phyloP scores from a whole-genome alignment of 495 filamentous ascomycete species.

The Annulohypoxylon stygium region DNA sequence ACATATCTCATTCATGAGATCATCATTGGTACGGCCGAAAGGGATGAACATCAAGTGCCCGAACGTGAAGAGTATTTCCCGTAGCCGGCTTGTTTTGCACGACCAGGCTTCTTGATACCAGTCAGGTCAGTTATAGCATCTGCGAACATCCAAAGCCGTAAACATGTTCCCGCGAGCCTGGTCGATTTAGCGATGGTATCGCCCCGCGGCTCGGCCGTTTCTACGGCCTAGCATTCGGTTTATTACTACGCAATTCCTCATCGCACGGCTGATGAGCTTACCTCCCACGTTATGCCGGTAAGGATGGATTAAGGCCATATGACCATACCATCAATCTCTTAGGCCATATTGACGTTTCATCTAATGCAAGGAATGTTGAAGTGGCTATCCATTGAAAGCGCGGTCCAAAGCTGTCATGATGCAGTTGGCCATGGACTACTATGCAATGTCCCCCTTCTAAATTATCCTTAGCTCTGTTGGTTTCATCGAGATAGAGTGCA shows the following conservation, averaged over 20 bases:
- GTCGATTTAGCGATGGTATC: constrained; percentile 10
- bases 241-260: constrained; percentile 32
- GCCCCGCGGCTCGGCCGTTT: constrained; percentile 37
- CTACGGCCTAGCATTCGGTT: constrained; percentile 37
- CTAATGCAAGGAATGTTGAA: constrained; percentile 44
- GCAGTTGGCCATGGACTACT: constrained; percentile 37
- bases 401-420: constrained; percentile 37
- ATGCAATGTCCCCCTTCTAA: constrained; percentile 22
- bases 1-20: constrained; percentile 36
- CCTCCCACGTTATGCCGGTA: constrained; percentile 40
- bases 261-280: constrained; percentile 24
- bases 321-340: constrained; percentile 37
- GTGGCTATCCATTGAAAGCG: constrained; percentile 30
- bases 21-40: constrained; percentile 48
- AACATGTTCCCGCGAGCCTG: constrained; percentile 31
- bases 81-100: constrained; percentile 30
- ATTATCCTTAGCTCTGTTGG: constrained; percentile 23
- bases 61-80: constrained; percentile 17
- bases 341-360: constrained; percentile 46
- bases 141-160: constrained; percentile 30
- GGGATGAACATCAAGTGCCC: constrained; percentile 25
- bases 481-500: constrained; percentile 42
- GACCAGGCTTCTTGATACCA: constrained; percentile 19
- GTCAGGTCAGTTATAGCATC: constrained; percentile 16
- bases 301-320: constrained; percentile 42